Evolutionary conservation across 768 basidiomycete species (phyloP).

Genomic region (Lactifluus piperatus): DNA sequence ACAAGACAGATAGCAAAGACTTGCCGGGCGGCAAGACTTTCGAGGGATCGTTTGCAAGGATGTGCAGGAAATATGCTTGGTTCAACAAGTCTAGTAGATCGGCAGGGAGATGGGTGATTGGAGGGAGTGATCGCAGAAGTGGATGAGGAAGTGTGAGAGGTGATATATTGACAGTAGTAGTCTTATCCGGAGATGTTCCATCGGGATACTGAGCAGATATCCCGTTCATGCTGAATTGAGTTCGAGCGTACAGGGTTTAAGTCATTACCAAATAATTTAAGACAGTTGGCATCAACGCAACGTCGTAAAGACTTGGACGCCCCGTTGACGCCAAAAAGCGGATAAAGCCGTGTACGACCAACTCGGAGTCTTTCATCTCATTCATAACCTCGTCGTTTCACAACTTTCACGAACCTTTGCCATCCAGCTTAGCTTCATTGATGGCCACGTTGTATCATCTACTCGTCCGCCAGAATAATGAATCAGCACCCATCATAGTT

Average conservation of each 20-base stretch:
- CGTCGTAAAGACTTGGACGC: too few species aligned
- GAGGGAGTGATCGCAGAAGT: slow-evolving; percentile 19
- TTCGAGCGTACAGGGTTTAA: background rate
- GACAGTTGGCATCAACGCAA: background rate
- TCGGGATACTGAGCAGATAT: background rate
- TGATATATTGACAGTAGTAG: background rate
- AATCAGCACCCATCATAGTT: background rate
- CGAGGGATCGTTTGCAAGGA: slow-evolving; percentile 54
- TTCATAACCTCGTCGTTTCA: too few species aligned
- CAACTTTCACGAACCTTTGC: too few species aligned
- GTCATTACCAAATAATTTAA: background rate
- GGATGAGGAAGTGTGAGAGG: slow-evolving; percentile 12
- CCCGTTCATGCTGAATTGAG: background rate
- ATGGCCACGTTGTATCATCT: slow-evolving; percentile 3
- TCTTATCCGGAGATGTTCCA: background rate
- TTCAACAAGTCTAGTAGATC: slow-evolving; percentile 52
- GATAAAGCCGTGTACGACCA: background rate
- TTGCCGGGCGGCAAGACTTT: slow-evolving; percentile 63
- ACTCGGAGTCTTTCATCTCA: too few species aligned
- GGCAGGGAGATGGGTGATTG: slow-evolving; percentile 34
- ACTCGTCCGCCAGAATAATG: slow-evolving; percentile 8
- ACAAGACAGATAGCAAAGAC: slow-evolving; percentile 58
- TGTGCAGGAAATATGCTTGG: slow-evolving; percentile 55
- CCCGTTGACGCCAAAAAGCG: background rate
- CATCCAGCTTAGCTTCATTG: background rate